Base-by-base conservation (phyloP, 306 rosid genomes). In the Vicia faba region DNA sequence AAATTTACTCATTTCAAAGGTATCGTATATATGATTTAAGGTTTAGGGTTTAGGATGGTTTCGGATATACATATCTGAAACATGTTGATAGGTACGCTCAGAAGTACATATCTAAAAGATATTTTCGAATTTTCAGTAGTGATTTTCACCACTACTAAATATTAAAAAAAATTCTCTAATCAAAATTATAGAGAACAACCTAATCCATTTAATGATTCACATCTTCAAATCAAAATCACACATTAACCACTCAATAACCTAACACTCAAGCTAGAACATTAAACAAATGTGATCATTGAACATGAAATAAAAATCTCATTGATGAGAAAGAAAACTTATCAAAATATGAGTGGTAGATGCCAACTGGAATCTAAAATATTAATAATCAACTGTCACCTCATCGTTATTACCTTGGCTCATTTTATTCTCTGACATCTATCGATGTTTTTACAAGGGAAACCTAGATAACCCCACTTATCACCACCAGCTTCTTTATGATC, bases 381-480 rank as follows among this genome's bases (percentile, higher is more conserved):
- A 12, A 13, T 13, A 43, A 43, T 43, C 49, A 43, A 43, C 4
- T 43, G 49, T 43, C 18, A 50, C 28, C 10, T 50, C 28, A 49
- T 49, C 9, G 20, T 49, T 18, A 49, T 49, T 49, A 49, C 12
- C 7, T 3, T 50, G 33, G 33, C 33, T 29, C 33, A 29, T 29
- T 4, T 29, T 29, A n/a, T 29, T 29, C 33, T 4, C 33, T 29
- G 4, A 29, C 33, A 29, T 0, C 6, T 29, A 29, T 29, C 33
- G 5, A 29, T 29, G 31, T 56, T 43, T 59, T 69, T 71, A 61
- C 3, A 68, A 40, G 60, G 82, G 85, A 80, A 88, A 88, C 80
- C 89, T 84, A 5, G 86, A 36, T 58, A 91, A 83, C 11, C 97
- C 97, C 57, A 86, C 79, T 85, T n/a, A n/a, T 88, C 88, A 55